Base-by-base conservation (phyloP, 352 stramenopile genomes). In the Phytopythium chamaehyphon region DNA sequence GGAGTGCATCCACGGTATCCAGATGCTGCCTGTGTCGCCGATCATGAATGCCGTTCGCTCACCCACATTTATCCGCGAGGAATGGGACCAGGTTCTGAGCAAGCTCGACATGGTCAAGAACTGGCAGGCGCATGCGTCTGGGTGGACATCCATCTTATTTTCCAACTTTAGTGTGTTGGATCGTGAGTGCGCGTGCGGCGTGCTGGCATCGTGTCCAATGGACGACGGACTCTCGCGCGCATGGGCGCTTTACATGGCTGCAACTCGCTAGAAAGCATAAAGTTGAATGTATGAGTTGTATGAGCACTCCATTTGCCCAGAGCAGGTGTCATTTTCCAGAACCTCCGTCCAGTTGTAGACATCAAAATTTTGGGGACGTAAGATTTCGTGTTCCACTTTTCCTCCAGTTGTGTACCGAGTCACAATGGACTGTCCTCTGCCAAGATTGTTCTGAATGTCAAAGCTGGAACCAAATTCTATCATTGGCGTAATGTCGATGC, bases 1-100 rank as follows among this genome's bases (percentile, higher is more conserved):
- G 58, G 69, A 87, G 26, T 88, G 77, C 58, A 88, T 88, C 43
- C 77, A 88, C 59, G 77, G 77, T 47, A 88, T 88, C 51, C 77
- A 88, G 64, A 88, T 88, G 77, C 60, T 88, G 6, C 77, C 77
- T 0, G 63, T 88, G 23, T 84, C 76, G 31, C 73, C 77, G 7
- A 74, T 86, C 45, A 59, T 74, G 15, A 61, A 71, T 45, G 57
- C 68, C 15, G 68, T 77, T 2, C 73, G 77, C 33, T 50, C 66
- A 14, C 6, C 9, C 18, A 31, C 42, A 19, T 88, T 88, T 43
- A 64, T 88, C 12, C 55, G 59, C 7, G 75, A 88, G 38, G 77
- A 88, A 47, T 88, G 77, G 77, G 52, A 82, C 15, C 61, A 83
- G 49, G 67, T 89, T 46, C 56, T 89, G 1, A 62, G 47, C 45